Conservation (phyloP, 495 filamentous ascomycete genomes). For the Ascobolus immersus region DNA sequence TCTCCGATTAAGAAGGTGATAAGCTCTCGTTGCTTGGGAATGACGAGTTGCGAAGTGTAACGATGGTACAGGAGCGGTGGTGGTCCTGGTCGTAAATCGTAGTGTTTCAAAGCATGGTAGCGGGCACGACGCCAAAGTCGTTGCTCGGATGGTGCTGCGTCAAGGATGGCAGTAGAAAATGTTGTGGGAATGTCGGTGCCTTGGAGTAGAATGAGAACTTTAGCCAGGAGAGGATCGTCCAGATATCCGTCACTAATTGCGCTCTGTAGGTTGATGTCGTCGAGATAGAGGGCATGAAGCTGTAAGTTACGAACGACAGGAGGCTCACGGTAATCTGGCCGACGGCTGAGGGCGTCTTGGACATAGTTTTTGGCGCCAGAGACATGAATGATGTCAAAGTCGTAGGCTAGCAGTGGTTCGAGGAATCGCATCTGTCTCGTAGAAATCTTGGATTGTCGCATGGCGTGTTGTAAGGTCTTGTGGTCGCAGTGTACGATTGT, state of each 20-base stretch:
- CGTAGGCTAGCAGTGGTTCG: not conserved
- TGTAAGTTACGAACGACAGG: not conserved
- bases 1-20: not conserved
- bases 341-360: not conserved
- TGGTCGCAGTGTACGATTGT: not conserved
- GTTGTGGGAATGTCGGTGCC: too few species aligned
- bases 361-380: not conserved
- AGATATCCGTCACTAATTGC: too few species aligned
- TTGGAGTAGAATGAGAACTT: too few species aligned
- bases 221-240: too few species aligned
- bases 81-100: too few species aligned
- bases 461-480: not conserved
- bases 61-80: not conserved
- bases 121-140: too few species aligned
- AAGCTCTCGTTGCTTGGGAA: not conserved
- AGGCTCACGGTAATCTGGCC: constrained; percentile 1
- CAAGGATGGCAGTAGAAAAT: too few species aligned
- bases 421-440: not conserved
- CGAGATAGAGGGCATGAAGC: not conserved
- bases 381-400: not conserved
- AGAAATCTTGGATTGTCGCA: not conserved
- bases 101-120: too few species aligned
- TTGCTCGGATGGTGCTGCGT: too few species aligned
- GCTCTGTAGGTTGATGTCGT: too few species aligned
- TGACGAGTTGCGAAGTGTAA: not conserved